These are phyloP conservation scores for Penicillium sp. DNA, from an alignment of 2,329 filamentous ascomycete species.

Conservation along the genomic window DNA sequence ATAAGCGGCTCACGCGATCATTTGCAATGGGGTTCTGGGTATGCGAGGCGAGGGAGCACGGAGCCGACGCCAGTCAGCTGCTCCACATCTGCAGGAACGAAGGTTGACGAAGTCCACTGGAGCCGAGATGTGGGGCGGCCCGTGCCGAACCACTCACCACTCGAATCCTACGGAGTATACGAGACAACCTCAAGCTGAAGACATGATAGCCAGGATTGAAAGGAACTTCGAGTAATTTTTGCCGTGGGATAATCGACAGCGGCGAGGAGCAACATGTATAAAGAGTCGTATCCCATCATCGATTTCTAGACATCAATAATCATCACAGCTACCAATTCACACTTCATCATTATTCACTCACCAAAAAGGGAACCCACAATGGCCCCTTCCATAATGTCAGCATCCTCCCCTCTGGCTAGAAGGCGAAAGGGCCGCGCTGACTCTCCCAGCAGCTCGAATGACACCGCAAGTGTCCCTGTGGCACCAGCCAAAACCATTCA, in stretches of 20 bases:
- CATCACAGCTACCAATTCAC: not conserved
- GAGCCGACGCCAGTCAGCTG: constrained; percentile 6
- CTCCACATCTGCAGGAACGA: constrained; percentile 3
- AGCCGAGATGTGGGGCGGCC: constrained; percentile 9
- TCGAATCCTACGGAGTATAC: not conserved
- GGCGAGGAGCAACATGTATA: not conserved
- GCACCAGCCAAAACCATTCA: not conserved
- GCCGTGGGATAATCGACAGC: not conserved
- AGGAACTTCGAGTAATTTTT: not conserved
- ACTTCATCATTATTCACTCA: not conserved
- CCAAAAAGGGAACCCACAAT: not conserved
- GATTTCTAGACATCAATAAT: not conserved
- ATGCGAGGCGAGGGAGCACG: not conserved
- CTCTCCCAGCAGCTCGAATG: constrained; percentile 1
- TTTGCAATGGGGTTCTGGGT: not conserved
- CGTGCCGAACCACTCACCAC: constrained; percentile 2
- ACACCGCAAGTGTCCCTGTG: not conserved
- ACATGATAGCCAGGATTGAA: not conserved
- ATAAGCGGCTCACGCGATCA: not conserved
- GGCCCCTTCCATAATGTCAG: constrained; percentile 7
- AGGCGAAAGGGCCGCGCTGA: constrained; percentile 4
- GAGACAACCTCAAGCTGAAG: not conserved
- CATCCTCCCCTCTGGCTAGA: not conserved
- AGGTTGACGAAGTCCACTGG: not conserved
- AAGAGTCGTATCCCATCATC: not conserved